Evolutionary conservation across 768 basidiomycete genomes (phyloP).

Genomic region (Dentipellis fragilis): DNA sequence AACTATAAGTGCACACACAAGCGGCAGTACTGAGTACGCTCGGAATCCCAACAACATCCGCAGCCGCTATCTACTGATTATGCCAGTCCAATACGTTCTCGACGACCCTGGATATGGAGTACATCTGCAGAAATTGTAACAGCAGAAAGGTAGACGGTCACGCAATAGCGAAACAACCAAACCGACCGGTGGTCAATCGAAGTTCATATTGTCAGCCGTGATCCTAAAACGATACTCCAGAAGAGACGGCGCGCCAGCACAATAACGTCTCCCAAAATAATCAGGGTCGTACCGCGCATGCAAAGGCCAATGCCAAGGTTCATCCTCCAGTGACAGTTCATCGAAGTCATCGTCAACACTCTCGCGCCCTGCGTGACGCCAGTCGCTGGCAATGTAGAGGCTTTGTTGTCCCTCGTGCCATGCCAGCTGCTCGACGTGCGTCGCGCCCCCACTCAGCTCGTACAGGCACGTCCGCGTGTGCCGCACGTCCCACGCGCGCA

Average conservation of each 20-base stretch:
- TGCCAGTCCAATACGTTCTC: too few relatives aligned
- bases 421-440: neutral
- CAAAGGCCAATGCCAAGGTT: neutral
- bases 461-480: neutral
- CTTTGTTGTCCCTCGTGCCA: neutral
- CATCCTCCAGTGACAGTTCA: neutral
- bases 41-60: too few relatives aligned
- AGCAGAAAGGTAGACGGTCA: too few relatives aligned
- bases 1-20: too few relatives aligned
- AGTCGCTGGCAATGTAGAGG: neutral
- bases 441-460: neutral
- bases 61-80: too few relatives aligned
- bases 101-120: too few relatives aligned
- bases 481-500: slow-evolving; percentile 1
- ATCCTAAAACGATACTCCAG: neutral
- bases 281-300: neutral
- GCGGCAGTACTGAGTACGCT: too few relatives aligned
- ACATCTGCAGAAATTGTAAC: too few relatives aligned
- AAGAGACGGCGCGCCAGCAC: neutral
- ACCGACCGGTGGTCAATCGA: too few relatives aligned
- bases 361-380: neutral
- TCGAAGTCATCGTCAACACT: neutral
- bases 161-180: too few relatives aligned
- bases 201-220: neutral
- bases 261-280: neutral